A percentile compares a stretch with the other conserved stretches of the same genome.
Conservation (phyloP, 2,329 filamentous ascomycete genomes). For the Cercospora nicotianae region DNA sequence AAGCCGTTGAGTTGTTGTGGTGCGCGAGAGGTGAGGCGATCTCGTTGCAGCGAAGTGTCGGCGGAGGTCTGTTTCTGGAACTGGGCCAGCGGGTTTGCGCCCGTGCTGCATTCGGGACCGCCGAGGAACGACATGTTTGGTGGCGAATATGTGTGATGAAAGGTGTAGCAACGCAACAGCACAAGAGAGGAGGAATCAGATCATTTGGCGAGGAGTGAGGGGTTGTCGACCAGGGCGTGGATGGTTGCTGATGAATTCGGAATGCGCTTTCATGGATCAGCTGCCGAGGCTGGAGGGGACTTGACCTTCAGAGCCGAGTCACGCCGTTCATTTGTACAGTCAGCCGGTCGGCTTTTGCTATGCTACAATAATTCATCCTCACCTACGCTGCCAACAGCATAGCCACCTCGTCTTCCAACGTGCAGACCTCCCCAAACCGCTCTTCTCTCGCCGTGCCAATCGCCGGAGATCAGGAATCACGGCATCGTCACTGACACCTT, state of each 20-base stretch:
- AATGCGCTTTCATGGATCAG: background rate
- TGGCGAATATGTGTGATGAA: background rate
- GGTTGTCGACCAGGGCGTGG: conserved; percentile 1
- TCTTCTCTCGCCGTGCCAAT: background rate
- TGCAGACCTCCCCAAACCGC: background rate
- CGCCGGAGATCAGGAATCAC: background rate
- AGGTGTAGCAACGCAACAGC: background rate
- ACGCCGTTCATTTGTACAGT: background rate
- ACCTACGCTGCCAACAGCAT: background rate
- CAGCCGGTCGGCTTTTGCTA: background rate
- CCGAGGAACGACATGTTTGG: conserved; percentile 87
- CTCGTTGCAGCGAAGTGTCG: conserved; percentile 91
- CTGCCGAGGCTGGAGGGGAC: background rate
- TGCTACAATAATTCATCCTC: conserved; percentile 3
- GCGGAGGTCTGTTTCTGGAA: conserved; percentile 96
- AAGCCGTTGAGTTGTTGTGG: conserved; percentile 36
- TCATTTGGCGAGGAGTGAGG: background rate
- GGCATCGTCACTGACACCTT: background rate
- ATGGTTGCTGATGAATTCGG: conserved; percentile 1
- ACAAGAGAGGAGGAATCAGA: background rate
- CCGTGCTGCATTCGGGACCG: conserved; percentile 94
- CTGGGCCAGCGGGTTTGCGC: conserved; percentile 92
- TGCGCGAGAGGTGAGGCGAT: conserved; percentile 60
- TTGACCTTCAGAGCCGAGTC: background rate
- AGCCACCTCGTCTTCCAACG: background rate